Evolutionary conservation across 2,329 filamentous ascomycete genomes (phyloP), one percentile per base, ranked within the genome.

Genomic region (Arthrobotrys pseudoclavata): DNA sequence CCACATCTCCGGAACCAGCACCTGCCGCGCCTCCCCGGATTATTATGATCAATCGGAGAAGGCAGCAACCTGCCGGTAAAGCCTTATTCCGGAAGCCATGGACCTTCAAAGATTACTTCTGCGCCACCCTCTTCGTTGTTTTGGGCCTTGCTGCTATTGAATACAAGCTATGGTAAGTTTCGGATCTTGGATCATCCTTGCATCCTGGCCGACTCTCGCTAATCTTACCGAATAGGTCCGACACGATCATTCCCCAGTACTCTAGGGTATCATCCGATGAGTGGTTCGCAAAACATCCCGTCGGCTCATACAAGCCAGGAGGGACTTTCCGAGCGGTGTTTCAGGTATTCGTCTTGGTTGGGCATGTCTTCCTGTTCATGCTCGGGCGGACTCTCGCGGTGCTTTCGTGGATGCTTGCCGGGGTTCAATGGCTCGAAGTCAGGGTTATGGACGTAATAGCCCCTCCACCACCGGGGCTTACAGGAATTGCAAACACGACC

Each of bases 221-320:
- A 72, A 78, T 40, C 10, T 47, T 24, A 52, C 9, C 12, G 20
- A 45, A 52, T 57, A 78, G 75, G 75, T 78, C 75, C 53, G 75
- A 78, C 61, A 72, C 75, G 4, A 78, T 78, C 26, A 78, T 78
- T 10, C 75, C 75, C 1, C 61, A 78, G 29, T 78, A 72, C 55
- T 78, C 75, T 1, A 68, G 61, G 40, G 52, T 72, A 9, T 78
- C 75, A 1, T 78, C 75, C 4, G 75, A 78, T 20, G 75, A 78
- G 42, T 78, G 75, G 75, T 78, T 71, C 47, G 75, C 75, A 22
- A 72, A 64, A 42, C 75, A 78, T 45, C 75, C 75, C 40, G 53
- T 55, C 15, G 75, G 62, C 2, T 42, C 60, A 1, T 76, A 76
- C n/a, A 52, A n/a, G 40, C 72, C 72, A 26, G 72, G 72, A 52